These are phyloP conservation scores for Boletus barrowsii DNA, from an alignment of 768 basidiomycete species.

Conservation along the genomic window DNA sequence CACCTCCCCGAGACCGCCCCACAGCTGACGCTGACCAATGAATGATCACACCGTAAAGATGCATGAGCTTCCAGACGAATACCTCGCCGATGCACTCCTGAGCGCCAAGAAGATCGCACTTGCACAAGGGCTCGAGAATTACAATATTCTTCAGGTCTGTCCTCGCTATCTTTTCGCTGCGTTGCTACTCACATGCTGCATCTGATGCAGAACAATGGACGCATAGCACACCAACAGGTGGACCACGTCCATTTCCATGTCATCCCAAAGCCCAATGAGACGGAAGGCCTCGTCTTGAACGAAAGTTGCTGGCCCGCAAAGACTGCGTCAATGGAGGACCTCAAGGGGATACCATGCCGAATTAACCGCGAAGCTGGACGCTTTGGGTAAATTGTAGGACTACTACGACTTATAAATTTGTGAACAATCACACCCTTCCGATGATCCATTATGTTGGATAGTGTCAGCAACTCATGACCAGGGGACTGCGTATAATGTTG, in stretches of 20 bases:
- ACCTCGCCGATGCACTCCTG: constrained; percentile 71
- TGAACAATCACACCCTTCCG: too few relatives aligned
- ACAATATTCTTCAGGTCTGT: constrained; percentile 76
- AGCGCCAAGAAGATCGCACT: constrained; percentile 85
- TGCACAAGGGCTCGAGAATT: constrained; percentile 71
- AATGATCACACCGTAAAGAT: constrained; percentile 78
- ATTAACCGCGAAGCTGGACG: constrained; percentile 18
- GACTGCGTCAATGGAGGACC: constrained; percentile 17
- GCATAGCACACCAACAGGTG: constrained; percentile 65
- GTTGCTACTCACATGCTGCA: not conserved
- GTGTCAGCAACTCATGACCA: too few relatives aligned
- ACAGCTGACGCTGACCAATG: not conserved
- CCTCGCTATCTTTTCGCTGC: not conserved
- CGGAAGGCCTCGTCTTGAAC: constrained; percentile 70
- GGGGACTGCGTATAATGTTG: too few relatives aligned
- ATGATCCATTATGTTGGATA: too few relatives aligned
- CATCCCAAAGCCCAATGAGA: constrained; percentile 80
- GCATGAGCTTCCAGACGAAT: constrained; percentile 85
- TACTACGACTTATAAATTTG: not conserved
- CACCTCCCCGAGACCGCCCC: too few relatives aligned
- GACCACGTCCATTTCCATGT: constrained; percentile 92
- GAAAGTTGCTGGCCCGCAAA: constrained; percentile 49
- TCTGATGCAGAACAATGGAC: constrained; percentile 61
- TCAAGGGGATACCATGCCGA: constrained; percentile 21
- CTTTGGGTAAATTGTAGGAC: constrained; percentile 15